Evolutionary conservation across 2,329 filamentous ascomycete species (phyloP).

Genomic region (Ascomycota sp.): DNA sequence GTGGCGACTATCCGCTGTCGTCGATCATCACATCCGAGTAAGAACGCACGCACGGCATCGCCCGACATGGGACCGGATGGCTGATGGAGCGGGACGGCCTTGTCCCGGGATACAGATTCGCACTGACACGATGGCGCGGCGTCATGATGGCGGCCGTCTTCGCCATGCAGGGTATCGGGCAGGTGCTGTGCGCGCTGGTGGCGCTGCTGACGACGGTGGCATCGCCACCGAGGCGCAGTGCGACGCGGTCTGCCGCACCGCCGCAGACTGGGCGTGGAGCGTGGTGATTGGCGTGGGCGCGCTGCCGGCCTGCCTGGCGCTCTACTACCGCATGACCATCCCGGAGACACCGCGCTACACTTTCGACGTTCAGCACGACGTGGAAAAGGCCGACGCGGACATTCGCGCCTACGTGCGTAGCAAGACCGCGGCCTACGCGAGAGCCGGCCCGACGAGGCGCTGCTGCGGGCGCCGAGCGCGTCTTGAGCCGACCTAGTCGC

Average conservation of each 20-base stretch:
- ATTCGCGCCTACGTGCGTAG: constrained; percentile 38
- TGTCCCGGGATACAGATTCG: too few relatives aligned
- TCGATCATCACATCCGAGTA: constrained; percentile 64
- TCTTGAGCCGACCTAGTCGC: constrained; percentile 45
- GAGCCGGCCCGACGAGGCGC: constrained; percentile 26
- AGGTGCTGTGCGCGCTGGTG: constrained; percentile 50
- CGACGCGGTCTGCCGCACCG: constrained; percentile 39
- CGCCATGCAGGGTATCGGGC: constrained; percentile 70
- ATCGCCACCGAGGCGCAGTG: constrained; percentile 27
- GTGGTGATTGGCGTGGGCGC: constrained; percentile 64
- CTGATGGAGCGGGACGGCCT: too few relatives aligned
- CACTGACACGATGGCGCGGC: constrained; percentile 61
- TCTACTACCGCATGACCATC: constrained; percentile 76
- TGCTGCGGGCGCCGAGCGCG: constrained; percentile 44
- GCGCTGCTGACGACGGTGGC: constrained; percentile 46
- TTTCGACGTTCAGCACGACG: constrained; percentile 57
- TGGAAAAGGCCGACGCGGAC: constrained; percentile 56
- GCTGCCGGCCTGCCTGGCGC: constrained; percentile 53
- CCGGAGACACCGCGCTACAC: constrained; percentile 72
- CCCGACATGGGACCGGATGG: background rate
- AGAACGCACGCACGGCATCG: constrained; percentile 4
- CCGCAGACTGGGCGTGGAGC: constrained; percentile 67
- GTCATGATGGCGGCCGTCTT: constrained; percentile 73
- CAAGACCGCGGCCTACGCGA: constrained; percentile 28
- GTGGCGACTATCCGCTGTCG: constrained; percentile 65